Conservation (phyloP, 2,329 filamentous ascomycete species). For the Aspergillus nomiae region DNA sequence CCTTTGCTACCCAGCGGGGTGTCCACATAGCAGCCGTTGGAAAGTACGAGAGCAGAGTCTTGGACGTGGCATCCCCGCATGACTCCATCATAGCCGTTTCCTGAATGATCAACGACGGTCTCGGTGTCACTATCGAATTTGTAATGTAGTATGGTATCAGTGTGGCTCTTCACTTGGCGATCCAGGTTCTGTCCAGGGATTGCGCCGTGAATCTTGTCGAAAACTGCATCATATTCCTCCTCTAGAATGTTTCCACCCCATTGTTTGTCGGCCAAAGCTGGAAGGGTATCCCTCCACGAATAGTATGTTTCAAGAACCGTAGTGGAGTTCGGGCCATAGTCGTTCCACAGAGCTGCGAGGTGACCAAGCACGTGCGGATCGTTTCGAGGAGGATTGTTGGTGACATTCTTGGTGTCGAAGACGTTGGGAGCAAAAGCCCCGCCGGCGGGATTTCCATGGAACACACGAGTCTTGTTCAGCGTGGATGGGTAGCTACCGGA, state of each 20-base stretch:
- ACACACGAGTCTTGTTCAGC: slow-evolving; percentile 46
- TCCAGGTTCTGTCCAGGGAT: slow-evolving; percentile 49
- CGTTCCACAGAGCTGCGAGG: slow-evolving; percentile 55
- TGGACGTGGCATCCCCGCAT: slow-evolving; percentile 6
- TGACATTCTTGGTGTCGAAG: slow-evolving; percentile 50
- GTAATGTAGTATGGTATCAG: slow-evolving; percentile 1
- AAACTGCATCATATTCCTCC: slow-evolving; percentile 43
- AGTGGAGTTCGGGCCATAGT: slow-evolving; percentile 53
- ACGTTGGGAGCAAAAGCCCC: slow-evolving; percentile 50
- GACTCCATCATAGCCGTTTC: neutral
- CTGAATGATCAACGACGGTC: neutral
- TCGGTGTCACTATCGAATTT: neutral
- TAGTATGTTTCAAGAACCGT: slow-evolving; percentile 54
- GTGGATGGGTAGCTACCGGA: slow-evolving; percentile 45
- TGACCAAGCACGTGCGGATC: slow-evolving; percentile 49
- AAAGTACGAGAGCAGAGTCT: slow-evolving; percentile 34
- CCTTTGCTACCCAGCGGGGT: slow-evolving; percentile 57
- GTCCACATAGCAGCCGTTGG: slow-evolving; percentile 43
- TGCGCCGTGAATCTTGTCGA: slow-evolving; percentile 41
- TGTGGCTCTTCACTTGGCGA: neutral
- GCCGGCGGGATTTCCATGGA: slow-evolving; percentile 46
- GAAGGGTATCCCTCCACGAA: slow-evolving; percentile 46
- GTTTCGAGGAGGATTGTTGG: slow-evolving; percentile 48
- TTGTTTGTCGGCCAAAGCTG: slow-evolving; percentile 56
- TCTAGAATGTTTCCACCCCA: slow-evolving; percentile 54